phyloP scores from a whole-genome alignment of 140 eudicot species.

The Anethum foeniculum region DNA sequence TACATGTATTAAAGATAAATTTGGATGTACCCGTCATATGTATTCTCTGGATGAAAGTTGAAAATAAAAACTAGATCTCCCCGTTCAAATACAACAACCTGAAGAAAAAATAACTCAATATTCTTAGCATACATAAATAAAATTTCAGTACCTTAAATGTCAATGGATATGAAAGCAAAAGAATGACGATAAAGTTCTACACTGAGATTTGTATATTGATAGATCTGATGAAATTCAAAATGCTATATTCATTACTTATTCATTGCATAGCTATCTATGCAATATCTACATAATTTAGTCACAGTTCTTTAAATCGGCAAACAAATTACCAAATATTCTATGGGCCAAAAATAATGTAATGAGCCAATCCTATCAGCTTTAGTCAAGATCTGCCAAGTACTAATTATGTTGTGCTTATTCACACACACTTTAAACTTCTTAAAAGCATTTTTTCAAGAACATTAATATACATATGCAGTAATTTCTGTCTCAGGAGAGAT shows the following conservation, averaged over 20 bases:
- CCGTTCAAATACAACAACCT: slow-evolving; percentile 94
- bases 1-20: background rate
- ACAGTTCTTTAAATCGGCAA: background rate
- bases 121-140: slow-evolving; percentile 4
- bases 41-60: slow-evolving; percentile 79
- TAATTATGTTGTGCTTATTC: background rate
- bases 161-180: background rate
- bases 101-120: slow-evolving; percentile 14
- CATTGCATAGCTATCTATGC: background rate
- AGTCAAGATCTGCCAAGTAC: background rate
- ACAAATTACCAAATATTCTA: background rate
- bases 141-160: slow-evolving; percentile 3
- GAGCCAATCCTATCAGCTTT: background rate
- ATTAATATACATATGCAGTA: background rate
- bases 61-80: slow-evolving; percentile 93
- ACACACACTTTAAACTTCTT: background rate
- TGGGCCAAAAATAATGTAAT: background rate
- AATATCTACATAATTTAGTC: background rate
- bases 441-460: slow-evolving; percentile 1
- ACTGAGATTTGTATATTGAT: background rate
- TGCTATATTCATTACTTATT: background rate
- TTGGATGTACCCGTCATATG: slow-evolving; percentile 69
- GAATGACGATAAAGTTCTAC: background rate
- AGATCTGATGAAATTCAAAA: background rate
- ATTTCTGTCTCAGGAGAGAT: background rate